Evolutionary conservation across 176 grass and related monocot genomes (phyloP).

Genomic region (Thinopyrum elongatum): DNA sequence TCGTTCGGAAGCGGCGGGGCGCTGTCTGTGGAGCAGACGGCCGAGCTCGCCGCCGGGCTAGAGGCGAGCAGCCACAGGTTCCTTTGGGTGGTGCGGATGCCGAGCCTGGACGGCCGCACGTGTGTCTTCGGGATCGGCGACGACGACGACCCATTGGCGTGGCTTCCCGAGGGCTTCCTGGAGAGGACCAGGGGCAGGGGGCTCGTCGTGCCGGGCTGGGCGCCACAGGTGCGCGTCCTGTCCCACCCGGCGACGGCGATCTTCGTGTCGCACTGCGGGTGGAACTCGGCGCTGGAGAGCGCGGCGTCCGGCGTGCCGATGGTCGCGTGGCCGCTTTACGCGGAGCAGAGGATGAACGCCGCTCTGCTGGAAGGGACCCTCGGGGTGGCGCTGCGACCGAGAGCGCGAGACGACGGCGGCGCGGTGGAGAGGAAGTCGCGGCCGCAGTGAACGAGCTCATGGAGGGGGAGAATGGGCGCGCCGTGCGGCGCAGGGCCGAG

Average conservation of each 20-base stretch:
- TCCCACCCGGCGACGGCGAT: constrained; percentile 42
- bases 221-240: constrained; percentile 69
- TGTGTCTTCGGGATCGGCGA: not conserved
- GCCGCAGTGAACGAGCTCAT: not conserved
- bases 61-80: constrained; percentile 1
- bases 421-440: not conserved
- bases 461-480: not conserved
- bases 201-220: constrained; percentile 56
- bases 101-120: not conserved
- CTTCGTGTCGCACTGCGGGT: constrained; percentile 74
- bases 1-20: not conserved
- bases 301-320: constrained; percentile 38
- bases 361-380: not conserved
- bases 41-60: not conserved
- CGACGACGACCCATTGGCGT: constrained; percentile 29
- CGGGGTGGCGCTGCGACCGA: constrained; percentile 28
- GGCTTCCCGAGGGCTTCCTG: constrained; percentile 48
- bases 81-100: not conserved
- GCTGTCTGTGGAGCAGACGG: not conserved
- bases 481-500: not conserved
- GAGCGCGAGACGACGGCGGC: not conserved
- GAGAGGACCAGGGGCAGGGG: constrained; percentile 37
- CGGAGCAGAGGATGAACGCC: constrained; percentile 64
- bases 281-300: constrained; percentile 75
- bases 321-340: constrained; percentile 54